Base-by-base conservation (phyloP, 148 eudicot species). In the Chenopodium suecicum region DNA sequence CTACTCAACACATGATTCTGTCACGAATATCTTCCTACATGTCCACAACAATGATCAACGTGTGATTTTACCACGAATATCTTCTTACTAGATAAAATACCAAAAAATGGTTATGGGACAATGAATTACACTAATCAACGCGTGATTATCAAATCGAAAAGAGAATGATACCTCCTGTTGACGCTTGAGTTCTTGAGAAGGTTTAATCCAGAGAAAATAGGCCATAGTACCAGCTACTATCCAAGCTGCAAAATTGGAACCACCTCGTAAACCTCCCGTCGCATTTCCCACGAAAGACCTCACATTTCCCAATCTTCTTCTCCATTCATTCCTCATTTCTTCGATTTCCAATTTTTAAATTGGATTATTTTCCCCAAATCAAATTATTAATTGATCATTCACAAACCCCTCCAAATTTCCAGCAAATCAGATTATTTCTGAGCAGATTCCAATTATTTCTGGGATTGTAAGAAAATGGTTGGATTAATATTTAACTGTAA, bases 221-320 rank as follows among this genome's bases (percentile, higher is more conserved):
- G 95, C 98, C 78, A 94, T 85, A 79, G 94, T 91, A 79, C 98
- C 98, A 78, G 98, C 98, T 63, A 92, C 98, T 12, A 85, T 84
- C 98, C 98, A 94, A 0, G 98, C 88, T 34, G 98, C 95, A 47
- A 94, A 76, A 47, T 87, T 92, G 81, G 84, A 68, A 25, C 90
- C 88, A 7, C 95, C 98, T 75, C 90, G 81, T 22, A 92, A 79
- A 19, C 98, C 94, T 34, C 98, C 95, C 90, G 87, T 88, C 10
- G 92, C 84, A 83, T 93, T 93, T 41, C 94, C 94, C 7, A 92
- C 19, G 67, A 94, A 86, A 0, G 95, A 89, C 60, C 94, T 84
- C 75, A 88, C 86, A 70, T 89, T 92, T 0, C 90, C 91, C 1
- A 85, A 12, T 37, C 84, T 69, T 77, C 81, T 89, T 44, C 72